Evolutionary conservation across 1,284 basidiomycete genomes (phyloP), one percentile per base, ranked within the genome.

Genomic region (Waitea zeae): DNA sequence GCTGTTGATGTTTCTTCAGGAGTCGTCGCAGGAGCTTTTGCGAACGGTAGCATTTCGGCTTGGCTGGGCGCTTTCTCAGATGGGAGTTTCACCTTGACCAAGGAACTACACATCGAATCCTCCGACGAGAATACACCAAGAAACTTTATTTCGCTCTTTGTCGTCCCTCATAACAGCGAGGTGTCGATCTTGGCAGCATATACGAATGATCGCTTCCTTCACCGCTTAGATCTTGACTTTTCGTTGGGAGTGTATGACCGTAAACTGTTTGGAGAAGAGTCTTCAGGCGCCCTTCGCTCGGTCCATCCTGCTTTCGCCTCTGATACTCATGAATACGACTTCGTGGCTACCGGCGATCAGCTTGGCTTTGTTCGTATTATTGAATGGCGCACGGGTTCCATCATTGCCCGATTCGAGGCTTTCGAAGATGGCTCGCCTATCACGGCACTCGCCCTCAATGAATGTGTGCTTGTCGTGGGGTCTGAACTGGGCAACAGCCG

Each of bases 331-430:
- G 59, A 66, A 36, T 41, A 44, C n/a, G 61, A 56, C 42, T 66
- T 77, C 44, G 48, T 78, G 22, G 43, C 79, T 11, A 54, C 52
- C 5, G 76, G 77, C 3, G 71, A 79, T 35, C 50, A 56, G 14
- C 54, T 75, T 13, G 78, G 77, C 2, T 65, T 57, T 32, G 49
- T 80, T 34, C 64, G 58, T 38, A 52, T 81, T 14, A 82, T 73
- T 46, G 58, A 65, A 26, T 76, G 70, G 70, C 47, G 50, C 31
- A 36, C 42, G 2, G 36, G 27, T 17, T 38, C 4, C 26, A 33
- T 7, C 17, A 41, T 53, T 4, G n/a, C n/a, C n/a, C n/a, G n/a
- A n/a, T n/a, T n/a, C n/a, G 67, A 71, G 42, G 74, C 74, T 1
- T 64, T 72, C 43, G 54, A 57, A 30, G 71, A 78, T 39, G 67